Evolutionary conservation across 148 eudicot genomes (phyloP), one percentile per base, ranked within the genome.

Genomic region (Persicaria maculosa): DNA sequence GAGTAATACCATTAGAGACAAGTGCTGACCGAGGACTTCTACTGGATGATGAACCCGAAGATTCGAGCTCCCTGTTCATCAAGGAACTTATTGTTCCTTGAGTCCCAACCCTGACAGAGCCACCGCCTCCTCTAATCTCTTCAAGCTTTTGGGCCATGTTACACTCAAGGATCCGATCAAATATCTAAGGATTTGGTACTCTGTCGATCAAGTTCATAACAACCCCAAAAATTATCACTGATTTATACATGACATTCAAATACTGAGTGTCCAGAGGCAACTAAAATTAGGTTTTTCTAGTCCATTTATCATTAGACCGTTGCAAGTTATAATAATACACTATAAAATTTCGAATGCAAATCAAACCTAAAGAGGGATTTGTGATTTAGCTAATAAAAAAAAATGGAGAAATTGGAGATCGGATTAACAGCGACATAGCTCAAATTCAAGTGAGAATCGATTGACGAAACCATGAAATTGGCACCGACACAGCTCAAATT

Each of bases 111-210:
- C 84, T 87, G 74, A 95, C 73, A 7, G 97, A 92, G 75, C 97
- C 98, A 71, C 93, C 97, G 7, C 96, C 91, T 36, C 98, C 86
- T 84, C 79, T 88, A 53, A 90, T 89, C 44, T 90, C 83, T 88
- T 92, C 96, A 53, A 90, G 80, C 73, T 83, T 95, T 14, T 81
- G 83, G 74, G 83, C 86, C 97, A 91, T 94, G 61, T 82, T 82
- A 74, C 45, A 72, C 20, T 48, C 40, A 16, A 45, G 45, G 52
- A 50, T 20, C 52, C 45, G 14, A 44, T 31, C 40, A 31, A 31
- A 31, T 31, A 31, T 31, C 40, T 31, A 31, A 31, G 40, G 40
- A 31, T 31, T 31, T 31, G 40, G 40, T 31, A 31, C 40, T 31
- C 40, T 31, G 40, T 31, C 40, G 40, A 31, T 31, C 52, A 48